Evolutionary conservation across 805 yeast species (phyloP).

Genomic region (Starmerella apis): DNA sequence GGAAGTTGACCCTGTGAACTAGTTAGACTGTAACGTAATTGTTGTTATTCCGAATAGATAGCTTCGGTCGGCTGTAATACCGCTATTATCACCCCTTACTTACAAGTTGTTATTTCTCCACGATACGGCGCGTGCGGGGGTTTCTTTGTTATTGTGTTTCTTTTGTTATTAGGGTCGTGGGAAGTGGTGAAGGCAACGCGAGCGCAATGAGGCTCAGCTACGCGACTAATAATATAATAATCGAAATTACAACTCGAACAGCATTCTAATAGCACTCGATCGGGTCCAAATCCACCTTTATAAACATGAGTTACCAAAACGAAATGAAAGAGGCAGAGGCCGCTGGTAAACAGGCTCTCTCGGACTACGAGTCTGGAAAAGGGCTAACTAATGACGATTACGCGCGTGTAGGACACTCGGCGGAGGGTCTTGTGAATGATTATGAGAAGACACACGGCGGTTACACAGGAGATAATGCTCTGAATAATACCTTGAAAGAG

Average conservation of each 20-base stretch:
- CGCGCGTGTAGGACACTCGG: conserved; percentile 1
- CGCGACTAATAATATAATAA: not conserved
- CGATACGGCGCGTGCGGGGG: not conserved
- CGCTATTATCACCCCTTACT: too few relatives aligned
- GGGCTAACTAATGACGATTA: not conserved
- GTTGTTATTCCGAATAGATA: too few relatives aligned
- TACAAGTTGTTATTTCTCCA: too few relatives aligned
- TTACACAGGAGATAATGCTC: not conserved
- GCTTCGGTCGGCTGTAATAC: too few relatives aligned
- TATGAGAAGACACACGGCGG: conserved; percentile 3
- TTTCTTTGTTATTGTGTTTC: not conserved
- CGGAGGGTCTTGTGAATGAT: conserved; percentile 3
- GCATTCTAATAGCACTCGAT: too few relatives aligned
- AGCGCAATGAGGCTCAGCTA: not conserved
- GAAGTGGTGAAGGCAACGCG: not conserved
- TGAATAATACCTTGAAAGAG: not conserved
- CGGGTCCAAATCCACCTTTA: too few relatives aligned
- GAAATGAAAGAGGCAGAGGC: conserved; percentile 5
- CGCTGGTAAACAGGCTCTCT: conserved; percentile 2
- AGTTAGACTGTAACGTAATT: too few relatives aligned
- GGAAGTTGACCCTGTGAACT: conserved; percentile 40
- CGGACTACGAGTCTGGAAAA: conserved; percentile 7
- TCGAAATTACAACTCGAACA: not conserved
- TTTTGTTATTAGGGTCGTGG: not conserved
- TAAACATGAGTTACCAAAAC: conserved; percentile 1